Evolutionary conservation across 108 stramenopile genomes (phyloP).

Genomic region (Aurantiochytrium sp.): DNA sequence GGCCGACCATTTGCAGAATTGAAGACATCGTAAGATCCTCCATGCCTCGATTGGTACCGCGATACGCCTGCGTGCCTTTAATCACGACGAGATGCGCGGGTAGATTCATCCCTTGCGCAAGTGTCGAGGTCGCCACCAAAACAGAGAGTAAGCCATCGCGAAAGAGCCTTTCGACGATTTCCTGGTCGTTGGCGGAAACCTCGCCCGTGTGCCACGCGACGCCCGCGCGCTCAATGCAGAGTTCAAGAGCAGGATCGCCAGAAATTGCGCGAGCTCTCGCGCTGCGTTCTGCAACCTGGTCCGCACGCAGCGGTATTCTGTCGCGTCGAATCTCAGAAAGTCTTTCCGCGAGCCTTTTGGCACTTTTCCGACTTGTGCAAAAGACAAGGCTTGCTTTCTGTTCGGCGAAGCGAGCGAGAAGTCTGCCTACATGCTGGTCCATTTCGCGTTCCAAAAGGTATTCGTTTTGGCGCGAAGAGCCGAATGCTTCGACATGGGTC

Average conservation of each 20-base stretch:
- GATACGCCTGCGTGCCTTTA: conserved; percentile 79
- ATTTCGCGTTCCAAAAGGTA: neutral
- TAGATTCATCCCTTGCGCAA: conserved; percentile 91
- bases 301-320: neutral
- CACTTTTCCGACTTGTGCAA: neutral
- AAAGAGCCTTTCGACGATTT: conserved; percentile 69
- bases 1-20: conserved; percentile 90
- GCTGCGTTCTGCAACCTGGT: neutral
- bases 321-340: neutral
- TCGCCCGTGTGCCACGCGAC: conserved; percentile 84
- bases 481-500: neutral
- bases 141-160: conserved; percentile 49
- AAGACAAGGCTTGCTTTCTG: neutral
- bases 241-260: neutral
- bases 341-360: neutral
- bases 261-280: neutral
- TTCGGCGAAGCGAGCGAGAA: neutral
- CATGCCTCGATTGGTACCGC: conserved; percentile 69
- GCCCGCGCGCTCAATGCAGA: conserved; percentile 32
- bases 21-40: conserved; percentile 69
- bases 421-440: neutral
- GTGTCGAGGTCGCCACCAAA: conserved; percentile 84
- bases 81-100: conserved; percentile 88
- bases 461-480: neutral
- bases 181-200: conserved; percentile 57